Percentiles rank a stretch among this genome's conserved stretches.
Conservation (phyloP, 352 stramenopile species). For the Blastocystis sp. region DNA sequence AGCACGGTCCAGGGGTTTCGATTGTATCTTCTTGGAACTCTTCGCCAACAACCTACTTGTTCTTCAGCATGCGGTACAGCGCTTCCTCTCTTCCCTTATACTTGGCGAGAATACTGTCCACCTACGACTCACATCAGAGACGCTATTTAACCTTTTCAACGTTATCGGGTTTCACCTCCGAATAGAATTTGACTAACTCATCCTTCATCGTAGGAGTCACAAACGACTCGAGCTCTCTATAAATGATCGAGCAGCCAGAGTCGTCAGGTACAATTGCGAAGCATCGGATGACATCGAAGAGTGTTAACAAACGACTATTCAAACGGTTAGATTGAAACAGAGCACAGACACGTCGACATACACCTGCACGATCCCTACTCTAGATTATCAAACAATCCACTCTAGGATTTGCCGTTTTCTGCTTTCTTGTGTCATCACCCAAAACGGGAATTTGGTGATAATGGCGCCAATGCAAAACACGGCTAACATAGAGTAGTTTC, state of each 20-base stretch:
- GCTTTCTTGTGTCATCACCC: not conserved
- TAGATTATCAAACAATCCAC: not conserved
- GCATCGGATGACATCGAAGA: not conserved
- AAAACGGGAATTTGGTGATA: not conserved
- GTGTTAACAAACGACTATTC: not conserved
- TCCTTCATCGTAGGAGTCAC: not conserved
- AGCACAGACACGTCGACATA: too few relatives aligned
- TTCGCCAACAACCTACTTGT: not conserved
- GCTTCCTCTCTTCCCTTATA: not conserved
- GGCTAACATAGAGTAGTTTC: too few relatives aligned
- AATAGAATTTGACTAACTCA: not conserved
- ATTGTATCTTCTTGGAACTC: not conserved
- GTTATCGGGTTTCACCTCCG: not conserved
- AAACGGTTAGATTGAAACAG: too few relatives aligned
- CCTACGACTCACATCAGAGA: not conserved
- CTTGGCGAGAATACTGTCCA: not conserved
- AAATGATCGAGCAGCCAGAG: not conserved
- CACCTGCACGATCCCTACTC: too few relatives aligned
- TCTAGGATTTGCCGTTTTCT: not conserved
- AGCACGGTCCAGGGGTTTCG: not conserved
- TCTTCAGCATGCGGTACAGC: conserved; percentile 11
- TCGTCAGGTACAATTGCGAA: not conserved
- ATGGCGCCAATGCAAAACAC: too few relatives aligned
- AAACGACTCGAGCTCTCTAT: not conserved
- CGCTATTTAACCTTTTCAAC: not conserved